Conservation (phyloP, 2,329 filamentous ascomycete species). For the Ophiognomonia clavigignenti-juglandacearum region DNA sequence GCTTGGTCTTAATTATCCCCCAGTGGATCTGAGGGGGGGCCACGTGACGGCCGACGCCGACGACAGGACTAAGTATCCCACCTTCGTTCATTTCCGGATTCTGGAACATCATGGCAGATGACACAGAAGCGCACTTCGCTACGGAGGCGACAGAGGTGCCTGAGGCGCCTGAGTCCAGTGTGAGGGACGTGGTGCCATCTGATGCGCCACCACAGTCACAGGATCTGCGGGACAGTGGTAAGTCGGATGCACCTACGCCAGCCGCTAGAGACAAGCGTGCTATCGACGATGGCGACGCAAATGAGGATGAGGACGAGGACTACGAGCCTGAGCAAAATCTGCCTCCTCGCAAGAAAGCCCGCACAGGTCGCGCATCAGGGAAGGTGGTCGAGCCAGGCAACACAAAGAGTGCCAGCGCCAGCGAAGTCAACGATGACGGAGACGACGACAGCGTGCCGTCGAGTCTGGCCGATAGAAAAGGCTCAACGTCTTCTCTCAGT, state of each 20-base stretch:
- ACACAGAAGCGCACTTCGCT: background rate
- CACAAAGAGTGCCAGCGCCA: background rate
- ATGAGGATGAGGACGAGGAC: background rate
- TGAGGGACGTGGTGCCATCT: background rate
- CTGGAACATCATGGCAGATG: background rate
- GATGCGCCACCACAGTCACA: background rate
- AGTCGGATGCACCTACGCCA: background rate
- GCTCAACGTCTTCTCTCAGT: background rate
- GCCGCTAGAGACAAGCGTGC: constrained; percentile 1
- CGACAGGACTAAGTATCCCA: background rate
- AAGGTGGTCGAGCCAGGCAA: background rate
- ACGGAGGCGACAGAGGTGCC: background rate
- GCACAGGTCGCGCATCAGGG: background rate
- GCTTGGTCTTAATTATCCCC: constrained; percentile 6
- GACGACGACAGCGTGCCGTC: background rate
- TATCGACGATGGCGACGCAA: constrained; percentile 1
- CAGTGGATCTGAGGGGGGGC: background rate
- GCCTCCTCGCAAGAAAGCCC: constrained; percentile 14
- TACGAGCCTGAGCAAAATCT: constrained; percentile 1
- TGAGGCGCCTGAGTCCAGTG: background rate
- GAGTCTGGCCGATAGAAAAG: constrained; percentile 6
- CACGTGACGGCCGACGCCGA: background rate
- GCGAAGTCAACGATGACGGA: constrained; percentile 12
- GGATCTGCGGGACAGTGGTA: background rate
- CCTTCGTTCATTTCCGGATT: background rate